phyloP scores from a whole-genome alignment of 1,139 yeast species.

The Scheffersomyces stambukii region DNA sequence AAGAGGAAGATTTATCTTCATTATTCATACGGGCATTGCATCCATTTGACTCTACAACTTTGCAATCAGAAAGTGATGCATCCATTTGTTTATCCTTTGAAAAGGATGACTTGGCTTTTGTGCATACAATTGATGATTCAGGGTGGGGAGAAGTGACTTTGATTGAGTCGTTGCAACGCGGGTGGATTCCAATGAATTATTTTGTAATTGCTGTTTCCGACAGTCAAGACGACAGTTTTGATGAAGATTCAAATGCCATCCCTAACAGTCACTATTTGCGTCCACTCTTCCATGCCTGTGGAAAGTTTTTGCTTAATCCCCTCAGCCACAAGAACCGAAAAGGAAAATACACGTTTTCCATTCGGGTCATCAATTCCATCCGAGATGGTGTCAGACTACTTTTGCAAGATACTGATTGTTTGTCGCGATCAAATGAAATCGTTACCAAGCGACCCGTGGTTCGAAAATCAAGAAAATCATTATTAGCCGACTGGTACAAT shows the following conservation, averaged over 20 bases:
- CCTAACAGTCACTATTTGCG: constrained; percentile 47
- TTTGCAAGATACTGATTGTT: constrained; percentile 74
- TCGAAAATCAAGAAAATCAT: constrained; percentile 68
- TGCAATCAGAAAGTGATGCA: constrained; percentile 63
- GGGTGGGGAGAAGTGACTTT: constrained; percentile 98
- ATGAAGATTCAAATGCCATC: constrained; percentile 21
- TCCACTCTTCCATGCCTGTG: constrained; percentile 68
- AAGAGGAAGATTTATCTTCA: constrained; percentile 41
- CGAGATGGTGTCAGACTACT: constrained; percentile 81
- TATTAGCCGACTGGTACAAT: constrained; percentile 88
- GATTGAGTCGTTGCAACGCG: constrained; percentile 64
- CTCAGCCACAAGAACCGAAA: constrained; percentile 42
- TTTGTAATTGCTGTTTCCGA: constrained; percentile 57
- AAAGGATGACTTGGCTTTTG: constrained; percentile 76
- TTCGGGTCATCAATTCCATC: constrained; percentile 41
- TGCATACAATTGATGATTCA: constrained; percentile 84
- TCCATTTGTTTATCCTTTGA: constrained; percentile 82
- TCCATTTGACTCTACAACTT: constrained; percentile 67
- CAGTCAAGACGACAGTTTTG: constrained; percentile 14
- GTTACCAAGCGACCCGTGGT: constrained; percentile 70
- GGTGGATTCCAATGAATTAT: constrained; percentile 97
- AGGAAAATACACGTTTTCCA: constrained; percentile 45
- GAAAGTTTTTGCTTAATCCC: constrained; percentile 71
- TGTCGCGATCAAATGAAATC: constrained; percentile 76
- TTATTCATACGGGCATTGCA: constrained; percentile 66